Evolutionary conservation across 75 land plant genomes (phyloP), one percentile per base, ranked within the genome.

Genomic region (Picea sitchensis): DNA sequence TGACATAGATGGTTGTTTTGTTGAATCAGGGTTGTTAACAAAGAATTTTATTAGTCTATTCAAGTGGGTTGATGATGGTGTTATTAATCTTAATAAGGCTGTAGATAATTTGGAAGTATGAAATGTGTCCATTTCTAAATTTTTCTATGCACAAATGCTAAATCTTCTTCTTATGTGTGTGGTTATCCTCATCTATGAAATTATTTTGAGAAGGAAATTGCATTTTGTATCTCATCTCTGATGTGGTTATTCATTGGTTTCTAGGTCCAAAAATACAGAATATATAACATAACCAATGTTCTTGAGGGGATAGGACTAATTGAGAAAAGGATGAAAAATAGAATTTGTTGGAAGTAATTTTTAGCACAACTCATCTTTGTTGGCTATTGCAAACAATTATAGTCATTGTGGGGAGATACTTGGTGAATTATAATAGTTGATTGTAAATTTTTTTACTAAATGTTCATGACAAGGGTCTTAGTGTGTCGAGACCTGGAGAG

Each of bases 201-300:
- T 44, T 71, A 44, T 44, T 71, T 71, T 44, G 20, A 38, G 51
- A 8, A 2, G 11, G n/a, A n/a, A n/a, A n/a, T n/a, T 18, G 13
- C 20, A n/a, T 57, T 44, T 63, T 65, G 38, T 38, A 31, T 15
- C 23, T 23, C 38, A 20, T 32, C 5, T 74, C 36, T 80, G 61
- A 73, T 51, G n/a, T 80, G 41, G 59, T 58, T 41, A 69, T 44
- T 51, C 78, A 47, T 23, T 75, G 58, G 31, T 17, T 71, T 77
- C 17, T 82, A 94, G 96, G 96, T 94, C 20, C 95, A 92, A 62
- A 94, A 94, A 80, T 79, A 95, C 65, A 85, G 96, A 77, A 94
- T 94, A 60, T 92, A 94, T 90, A 95, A 94, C 65, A 92, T 94
- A 72, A 94, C 96, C 13, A 94, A 94, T 86, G 96, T 94, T 76